Percentiles rank a stretch among this genome's conserved stretches.
phyloP scores from a whole-genome alignment of 441 rosid genomes.

The Macaranga tanarius region DNA sequence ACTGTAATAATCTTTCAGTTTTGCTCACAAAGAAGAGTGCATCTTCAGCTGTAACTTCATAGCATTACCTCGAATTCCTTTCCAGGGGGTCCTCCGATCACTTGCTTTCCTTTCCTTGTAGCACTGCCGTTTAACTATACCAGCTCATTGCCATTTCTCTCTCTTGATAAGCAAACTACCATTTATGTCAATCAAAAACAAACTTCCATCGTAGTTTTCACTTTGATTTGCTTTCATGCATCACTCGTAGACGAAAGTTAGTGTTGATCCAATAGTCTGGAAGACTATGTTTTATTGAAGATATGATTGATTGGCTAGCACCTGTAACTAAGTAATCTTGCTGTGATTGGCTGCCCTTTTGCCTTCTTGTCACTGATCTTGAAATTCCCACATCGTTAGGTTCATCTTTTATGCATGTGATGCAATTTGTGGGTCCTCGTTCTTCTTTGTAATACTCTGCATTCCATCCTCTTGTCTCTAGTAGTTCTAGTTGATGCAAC shows the following conservation, averaged over 20 bases:
- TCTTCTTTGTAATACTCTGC: constrained; percentile 76
- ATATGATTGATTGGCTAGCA: constrained; percentile 15
- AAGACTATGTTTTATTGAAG: constrained; percentile 29
- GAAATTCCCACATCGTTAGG: constrained; percentile 39
- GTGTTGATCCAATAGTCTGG: constrained; percentile 42
- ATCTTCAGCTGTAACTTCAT: constrained; percentile 53
- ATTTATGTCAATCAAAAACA: constrained; percentile 49
- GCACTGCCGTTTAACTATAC: constrained; percentile 66
- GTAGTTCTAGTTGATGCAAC: constrained; percentile 55
- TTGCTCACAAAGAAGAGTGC: constrained; percentile 66
- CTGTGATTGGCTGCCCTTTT: constrained; percentile 43
- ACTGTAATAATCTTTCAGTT: constrained; percentile 60
- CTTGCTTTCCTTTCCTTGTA: constrained; percentile 50
- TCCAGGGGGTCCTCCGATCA: constrained; percentile 69
- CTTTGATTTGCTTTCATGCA: constrained; percentile 60
- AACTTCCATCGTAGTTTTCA: constrained; percentile 64
- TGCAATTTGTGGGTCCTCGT: constrained; percentile 59
- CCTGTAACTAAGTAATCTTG: constrained; percentile 41
- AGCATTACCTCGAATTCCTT: constrained; percentile 48
- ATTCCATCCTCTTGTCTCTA: constrained; percentile 77
- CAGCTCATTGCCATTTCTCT: constrained; percentile 46
- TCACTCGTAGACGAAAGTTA: constrained; percentile 52
- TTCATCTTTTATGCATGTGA: constrained; percentile 54
- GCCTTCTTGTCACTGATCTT: constrained; percentile 45
- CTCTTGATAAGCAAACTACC: constrained; percentile 60